Percentiles rank a stretch among this genome's conserved stretches.
Conservation (phyloP, 1,284 basidiomycete genomes). For the Cryptococcus sp. region DNA sequence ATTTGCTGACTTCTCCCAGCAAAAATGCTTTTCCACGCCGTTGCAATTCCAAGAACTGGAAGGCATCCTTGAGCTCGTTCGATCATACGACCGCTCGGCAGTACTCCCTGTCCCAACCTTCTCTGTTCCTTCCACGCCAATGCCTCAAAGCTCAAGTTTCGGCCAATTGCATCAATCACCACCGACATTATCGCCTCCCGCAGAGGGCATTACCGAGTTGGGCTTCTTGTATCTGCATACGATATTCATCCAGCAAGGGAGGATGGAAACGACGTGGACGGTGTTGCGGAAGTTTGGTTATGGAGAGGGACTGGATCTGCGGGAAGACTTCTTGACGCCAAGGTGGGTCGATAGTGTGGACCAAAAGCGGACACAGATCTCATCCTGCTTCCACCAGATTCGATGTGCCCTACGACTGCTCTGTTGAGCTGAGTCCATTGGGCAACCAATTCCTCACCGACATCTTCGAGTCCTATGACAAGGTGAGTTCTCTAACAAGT, state of each 20-base stretch:
- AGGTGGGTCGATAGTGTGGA: constrained; percentile 59
- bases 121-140: constrained; percentile 33
- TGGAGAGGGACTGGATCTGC: constrained; percentile 85
- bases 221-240: constrained; percentile 96
- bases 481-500: constrained; percentile 58
- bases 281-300: constrained; percentile 94
- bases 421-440: constrained; percentile 86
- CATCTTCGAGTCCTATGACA: constrained; percentile 94
- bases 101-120: constrained; percentile 44
- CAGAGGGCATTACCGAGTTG: constrained; percentile 78
- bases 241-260: constrained; percentile 93
- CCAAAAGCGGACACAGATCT: not conserved
- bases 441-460: constrained; percentile 98
- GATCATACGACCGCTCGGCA: constrained; percentile 61
- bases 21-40: constrained; percentile 93
- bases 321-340: constrained; percentile 82
- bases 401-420: constrained; percentile 89
- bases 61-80: constrained; percentile 83
- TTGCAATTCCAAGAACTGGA: constrained; percentile 90
- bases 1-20: constrained; percentile 54
- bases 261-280: constrained; percentile 97
- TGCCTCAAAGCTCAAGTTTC: constrained; percentile 19
- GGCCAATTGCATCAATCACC: constrained; percentile 31
- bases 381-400: constrained; percentile 61
- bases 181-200: constrained; percentile 35